phyloP scores from a whole-genome alignment of 352 stramenopile genomes.

The Phytophthora quininea region DNA sequence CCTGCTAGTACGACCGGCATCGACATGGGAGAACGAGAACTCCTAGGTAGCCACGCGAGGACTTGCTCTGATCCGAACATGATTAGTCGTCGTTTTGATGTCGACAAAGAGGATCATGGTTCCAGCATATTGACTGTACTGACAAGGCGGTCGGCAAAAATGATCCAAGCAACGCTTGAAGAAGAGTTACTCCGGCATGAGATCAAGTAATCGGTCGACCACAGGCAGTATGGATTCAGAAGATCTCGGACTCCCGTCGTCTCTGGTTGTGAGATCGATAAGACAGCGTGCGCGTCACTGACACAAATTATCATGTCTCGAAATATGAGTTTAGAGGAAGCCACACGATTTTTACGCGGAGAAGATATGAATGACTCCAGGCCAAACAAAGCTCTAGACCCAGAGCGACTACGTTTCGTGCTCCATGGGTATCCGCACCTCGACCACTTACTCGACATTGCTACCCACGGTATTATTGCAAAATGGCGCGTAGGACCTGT shows the following conservation, averaged over 20 bases:
- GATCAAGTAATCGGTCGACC: neutral
- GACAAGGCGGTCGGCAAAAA: too few species aligned
- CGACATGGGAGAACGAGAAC: too few species aligned
- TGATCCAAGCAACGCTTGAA: too few species aligned
- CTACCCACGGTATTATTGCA: slow-evolving; percentile 1
- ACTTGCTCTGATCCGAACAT: too few species aligned
- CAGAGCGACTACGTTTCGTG: neutral
- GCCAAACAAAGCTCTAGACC: slow-evolving; percentile 19
- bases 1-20: too few species aligned
- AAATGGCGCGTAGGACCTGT: neutral
- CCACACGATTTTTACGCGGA: slow-evolving; percentile 10
- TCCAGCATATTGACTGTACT: too few species aligned
- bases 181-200: too few species aligned
- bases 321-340: slow-evolving; percentile 5
- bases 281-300: neutral
- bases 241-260: neutral
- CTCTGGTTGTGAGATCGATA: slow-evolving; percentile 2
- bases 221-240: neutral
- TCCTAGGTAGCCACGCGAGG: too few species aligned
- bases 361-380: neutral
- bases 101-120: too few species aligned
- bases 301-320: neutral
- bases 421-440: slow-evolving; percentile 4
- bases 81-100: too few species aligned
- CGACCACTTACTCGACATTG: neutral